A percentile compares a stretch with the other conserved stretches of the same genome.
These are phyloP conservation scores for Alternaria novae-zelandiae DNA, from an alignment of 2,329 filamentous ascomycete genomes.

Conservation along the genomic window DNA sequence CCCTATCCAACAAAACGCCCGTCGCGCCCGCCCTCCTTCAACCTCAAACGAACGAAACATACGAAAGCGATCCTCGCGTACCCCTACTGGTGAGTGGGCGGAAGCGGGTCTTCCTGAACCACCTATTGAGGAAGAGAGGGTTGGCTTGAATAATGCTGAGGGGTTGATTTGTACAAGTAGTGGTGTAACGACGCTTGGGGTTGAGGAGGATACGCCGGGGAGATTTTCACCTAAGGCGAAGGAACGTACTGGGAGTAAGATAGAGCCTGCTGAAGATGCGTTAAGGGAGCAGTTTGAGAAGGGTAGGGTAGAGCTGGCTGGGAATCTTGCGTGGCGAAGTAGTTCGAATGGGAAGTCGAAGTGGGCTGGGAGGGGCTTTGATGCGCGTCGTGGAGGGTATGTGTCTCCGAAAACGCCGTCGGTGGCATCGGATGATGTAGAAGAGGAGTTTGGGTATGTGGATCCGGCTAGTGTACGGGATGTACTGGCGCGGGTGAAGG, in stretches of 20 bases:
- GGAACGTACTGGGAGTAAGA: too few species aligned
- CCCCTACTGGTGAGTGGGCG: not conserved
- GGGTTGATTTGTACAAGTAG: not conserved
- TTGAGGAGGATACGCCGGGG: not conserved
- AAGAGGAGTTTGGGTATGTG: not conserved
- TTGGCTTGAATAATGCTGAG: not conserved
- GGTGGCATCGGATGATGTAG: fast-evolving
- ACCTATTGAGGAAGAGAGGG: not conserved
- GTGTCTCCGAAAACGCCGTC: not conserved
- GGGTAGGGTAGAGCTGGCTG: not conserved
- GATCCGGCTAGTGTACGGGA: not conserved
- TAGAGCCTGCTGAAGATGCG: not conserved
- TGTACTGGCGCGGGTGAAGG: not conserved
- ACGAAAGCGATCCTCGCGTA: not conserved
- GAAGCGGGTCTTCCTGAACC: not conserved
- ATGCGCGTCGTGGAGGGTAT: fast-evolving
- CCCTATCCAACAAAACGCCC: too few species aligned
- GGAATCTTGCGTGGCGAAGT: not conserved
- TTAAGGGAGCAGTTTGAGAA: not conserved
- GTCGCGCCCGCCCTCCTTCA: not conserved
- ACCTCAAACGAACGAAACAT: not conserved
- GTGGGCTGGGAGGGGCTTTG: not conserved
- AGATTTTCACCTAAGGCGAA: fast-evolving
- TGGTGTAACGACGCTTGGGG: fast-evolving
- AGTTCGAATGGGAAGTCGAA: not conserved